Conservation (phyloP, 768 basidiomycete genomes). For the Leccinum subtestaceum region DNA sequence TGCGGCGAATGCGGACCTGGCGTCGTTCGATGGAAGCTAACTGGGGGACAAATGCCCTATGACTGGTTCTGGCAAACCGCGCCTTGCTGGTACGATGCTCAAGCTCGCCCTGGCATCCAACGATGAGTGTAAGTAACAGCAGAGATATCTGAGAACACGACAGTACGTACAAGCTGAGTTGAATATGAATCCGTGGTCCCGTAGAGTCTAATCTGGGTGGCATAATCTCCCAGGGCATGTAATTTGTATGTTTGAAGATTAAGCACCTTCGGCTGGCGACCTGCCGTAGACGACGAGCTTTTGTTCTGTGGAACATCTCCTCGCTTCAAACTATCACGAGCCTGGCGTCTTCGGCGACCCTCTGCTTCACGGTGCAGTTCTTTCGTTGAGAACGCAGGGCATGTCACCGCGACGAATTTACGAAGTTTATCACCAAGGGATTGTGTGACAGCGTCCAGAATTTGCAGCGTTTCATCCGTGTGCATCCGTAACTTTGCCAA, state of each 20-base stretch:
- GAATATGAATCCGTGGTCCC: not conserved
- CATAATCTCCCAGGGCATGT: not conserved
- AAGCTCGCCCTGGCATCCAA: not conserved
- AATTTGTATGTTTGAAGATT: not conserved
- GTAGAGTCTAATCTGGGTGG: not conserved
- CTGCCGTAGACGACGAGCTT: not conserved
- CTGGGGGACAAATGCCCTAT: not conserved
- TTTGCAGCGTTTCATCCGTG: not conserved
- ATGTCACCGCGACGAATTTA: not conserved
- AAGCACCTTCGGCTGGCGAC: not conserved
- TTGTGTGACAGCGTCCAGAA: not conserved
- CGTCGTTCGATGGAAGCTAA: not conserved
- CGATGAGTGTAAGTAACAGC: not conserved
- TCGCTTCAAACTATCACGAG: not conserved
- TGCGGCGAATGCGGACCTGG: not conserved
- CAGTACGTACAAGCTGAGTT: not conserved
- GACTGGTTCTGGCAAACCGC: not conserved
- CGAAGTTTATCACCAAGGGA: not conserved
- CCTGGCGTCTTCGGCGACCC: too few relatives aligned
- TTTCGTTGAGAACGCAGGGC: not conserved
- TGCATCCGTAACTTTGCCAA: not conserved
- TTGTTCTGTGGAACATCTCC: not conserved
- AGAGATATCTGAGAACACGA: not conserved
- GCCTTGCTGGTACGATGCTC: not conserved
- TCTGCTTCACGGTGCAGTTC: not conserved